phyloP scores from a whole-genome alignment of 2,329 filamentous ascomycete genomes.

The Fusarium xylarioides region DNA sequence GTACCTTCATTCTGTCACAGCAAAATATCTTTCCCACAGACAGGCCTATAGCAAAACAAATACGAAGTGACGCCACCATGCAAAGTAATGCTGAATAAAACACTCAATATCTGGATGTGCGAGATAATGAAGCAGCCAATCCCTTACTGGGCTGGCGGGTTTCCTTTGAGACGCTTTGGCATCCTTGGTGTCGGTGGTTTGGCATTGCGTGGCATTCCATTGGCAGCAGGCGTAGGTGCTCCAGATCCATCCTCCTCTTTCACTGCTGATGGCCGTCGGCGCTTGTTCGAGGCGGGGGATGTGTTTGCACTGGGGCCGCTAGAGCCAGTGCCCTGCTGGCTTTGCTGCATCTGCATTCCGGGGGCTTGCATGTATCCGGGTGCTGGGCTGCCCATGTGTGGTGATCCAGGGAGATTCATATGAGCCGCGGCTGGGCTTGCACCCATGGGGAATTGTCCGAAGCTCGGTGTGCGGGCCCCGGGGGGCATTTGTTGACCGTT shows the following conservation, averaged over 20 bases:
- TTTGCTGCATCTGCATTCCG: slow-evolving; percentile 72
- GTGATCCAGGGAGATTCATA: slow-evolving; percentile 69
- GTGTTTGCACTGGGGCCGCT: slow-evolving; percentile 75
- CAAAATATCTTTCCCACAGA: slow-evolving; percentile 37
- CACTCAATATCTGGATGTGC: background rate
- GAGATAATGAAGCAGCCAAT: background rate
- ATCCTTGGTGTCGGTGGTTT: slow-evolving; percentile 68
- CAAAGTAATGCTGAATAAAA: slow-evolving; percentile 48
- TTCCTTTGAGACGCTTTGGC: slow-evolving; percentile 63
- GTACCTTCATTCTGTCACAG: slow-evolving; percentile 37
- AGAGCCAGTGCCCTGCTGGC: slow-evolving; percentile 73
- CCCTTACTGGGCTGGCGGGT: slow-evolving; percentile 47
- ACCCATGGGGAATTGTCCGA: slow-evolving; percentile 66
- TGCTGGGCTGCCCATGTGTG: slow-evolving; percentile 68
- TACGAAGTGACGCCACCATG: slow-evolving; percentile 49
- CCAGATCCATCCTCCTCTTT: slow-evolving; percentile 64
- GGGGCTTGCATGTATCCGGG: slow-evolving; percentile 71
- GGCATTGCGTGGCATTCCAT: slow-evolving; percentile 61
- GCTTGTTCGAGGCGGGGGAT: slow-evolving; percentile 68
- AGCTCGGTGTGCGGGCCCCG: slow-evolving; percentile 63
- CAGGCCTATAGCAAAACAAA: slow-evolving; percentile 25
- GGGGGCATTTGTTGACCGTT: slow-evolving; percentile 61
- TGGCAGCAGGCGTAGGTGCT: slow-evolving; percentile 60
- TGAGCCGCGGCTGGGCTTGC: slow-evolving; percentile 68
- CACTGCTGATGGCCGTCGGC: slow-evolving; percentile 64